Percentiles rank a stretch among this genome's conserved stretches.
Conservation (phyloP, 73 alveolate species). For the Uronychia setigera region DNA sequence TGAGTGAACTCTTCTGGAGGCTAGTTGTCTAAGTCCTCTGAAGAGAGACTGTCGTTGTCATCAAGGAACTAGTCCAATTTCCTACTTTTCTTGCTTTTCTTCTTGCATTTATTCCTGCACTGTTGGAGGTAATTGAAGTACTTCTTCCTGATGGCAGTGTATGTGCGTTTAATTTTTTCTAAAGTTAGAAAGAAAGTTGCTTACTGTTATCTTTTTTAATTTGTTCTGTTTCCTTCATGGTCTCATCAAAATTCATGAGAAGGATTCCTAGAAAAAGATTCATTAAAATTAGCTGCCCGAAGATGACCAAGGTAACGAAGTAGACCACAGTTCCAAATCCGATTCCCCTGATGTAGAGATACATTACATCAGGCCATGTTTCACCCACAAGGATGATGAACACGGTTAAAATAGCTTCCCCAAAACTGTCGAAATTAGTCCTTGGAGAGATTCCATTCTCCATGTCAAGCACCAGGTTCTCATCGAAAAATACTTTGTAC, state of each 20-base stretch:
- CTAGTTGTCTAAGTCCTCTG: not conserved
- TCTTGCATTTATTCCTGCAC: not conserved
- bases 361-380: conserved; percentile 15
- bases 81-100: not conserved
- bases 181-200: not conserved
- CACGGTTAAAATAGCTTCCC: conserved; percentile 10
- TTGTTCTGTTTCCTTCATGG: not conserved
- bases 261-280: conserved; percentile 62
- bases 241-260: conserved; percentile 43
- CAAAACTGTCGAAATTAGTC: conserved; percentile 27
- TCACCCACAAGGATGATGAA: conserved; percentile 24
- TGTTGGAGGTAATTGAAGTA: not conserved
- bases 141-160: not conserved
- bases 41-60: no score
- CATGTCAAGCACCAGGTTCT: not conserved
- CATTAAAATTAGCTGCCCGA: conserved; percentile 44
- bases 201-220: not conserved
- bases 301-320: conserved; percentile 40
- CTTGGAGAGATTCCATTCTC: conserved; percentile 30
- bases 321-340: conserved; percentile 14
- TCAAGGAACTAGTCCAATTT: no score
- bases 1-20: not conserved
- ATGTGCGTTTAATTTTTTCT: not conserved
- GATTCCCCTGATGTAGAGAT: conserved; percentile 20
- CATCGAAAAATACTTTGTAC: conserved; percentile 34